These are phyloP conservation scores for Parascedosporium putredinis DNA, from an alignment of 2,329 filamentous ascomycete species.

Conservation along the genomic window DNA sequence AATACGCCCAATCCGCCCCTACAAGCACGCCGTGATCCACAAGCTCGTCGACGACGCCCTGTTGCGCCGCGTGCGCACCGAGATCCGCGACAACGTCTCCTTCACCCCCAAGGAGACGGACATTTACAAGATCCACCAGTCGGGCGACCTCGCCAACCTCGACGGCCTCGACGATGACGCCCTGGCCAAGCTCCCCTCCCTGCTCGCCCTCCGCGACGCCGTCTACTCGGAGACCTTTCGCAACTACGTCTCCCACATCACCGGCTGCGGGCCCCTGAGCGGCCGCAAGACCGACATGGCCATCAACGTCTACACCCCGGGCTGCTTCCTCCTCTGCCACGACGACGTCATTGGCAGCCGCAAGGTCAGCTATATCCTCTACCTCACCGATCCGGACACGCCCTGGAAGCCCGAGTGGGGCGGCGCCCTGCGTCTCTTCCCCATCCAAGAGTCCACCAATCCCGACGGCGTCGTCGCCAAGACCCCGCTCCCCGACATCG, in stretches of 20 bases:
- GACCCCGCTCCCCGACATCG: slow-evolving; percentile 68
- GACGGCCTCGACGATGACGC: slow-evolving; percentile 85
- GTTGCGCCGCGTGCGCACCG: slow-evolving; percentile 74
- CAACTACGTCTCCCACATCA: slow-evolving; percentile 77
- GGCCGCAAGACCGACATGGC: slow-evolving; percentile 98
- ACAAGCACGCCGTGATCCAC: slow-evolving; percentile 87
- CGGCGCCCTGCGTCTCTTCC: slow-evolving; percentile 80
- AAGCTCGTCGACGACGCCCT: slow-evolving; percentile 70
- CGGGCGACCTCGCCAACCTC: slow-evolving; percentile 90
- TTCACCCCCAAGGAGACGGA: slow-evolving; percentile 99
- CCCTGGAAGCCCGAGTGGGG: slow-evolving; percentile 91
- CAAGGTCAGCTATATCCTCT: slow-evolving; percentile 92
- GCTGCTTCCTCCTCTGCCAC: slow-evolving; percentile 90
- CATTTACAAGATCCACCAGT: slow-evolving; percentile 99
- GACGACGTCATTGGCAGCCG: slow-evolving; percentile 98
- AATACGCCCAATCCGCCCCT: slow-evolving; percentile 60
- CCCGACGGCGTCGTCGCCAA: slow-evolving; percentile 66
- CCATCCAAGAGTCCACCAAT: slow-evolving; percentile 48
- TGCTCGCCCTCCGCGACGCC: slow-evolving; percentile 87
- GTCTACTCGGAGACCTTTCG: slow-evolving; percentile 87
- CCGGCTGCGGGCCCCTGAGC: slow-evolving; percentile 75
- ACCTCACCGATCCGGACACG: slow-evolving; percentile 82
- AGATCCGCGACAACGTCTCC: slow-evolving; percentile 82
- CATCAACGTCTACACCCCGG: slow-evolving; percentile 95
- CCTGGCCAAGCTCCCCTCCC: slow-evolving; percentile 73